Conservation (phyloP, 768 basidiomycete species). For the Tulasnella sp. region DNA sequence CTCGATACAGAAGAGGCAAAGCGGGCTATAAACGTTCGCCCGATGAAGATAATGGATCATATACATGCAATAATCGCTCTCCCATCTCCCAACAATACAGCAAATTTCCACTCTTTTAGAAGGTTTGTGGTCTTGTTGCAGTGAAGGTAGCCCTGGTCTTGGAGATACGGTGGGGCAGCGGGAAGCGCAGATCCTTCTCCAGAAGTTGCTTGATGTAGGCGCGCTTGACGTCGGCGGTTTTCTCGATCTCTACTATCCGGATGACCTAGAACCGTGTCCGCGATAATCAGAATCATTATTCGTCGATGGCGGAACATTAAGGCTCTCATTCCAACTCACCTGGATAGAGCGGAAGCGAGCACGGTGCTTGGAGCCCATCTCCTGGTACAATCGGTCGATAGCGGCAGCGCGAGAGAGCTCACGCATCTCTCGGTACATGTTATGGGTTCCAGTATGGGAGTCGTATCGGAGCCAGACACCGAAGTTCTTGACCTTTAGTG, state of each 20-base stretch:
- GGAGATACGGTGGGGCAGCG: conserved; percentile 85
- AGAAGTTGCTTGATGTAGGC: conserved; percentile 98
- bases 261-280: conserved; percentile 69
- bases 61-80: conserved; percentile 4
- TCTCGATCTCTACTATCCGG: conserved; percentile 94
- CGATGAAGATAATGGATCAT: background rate
- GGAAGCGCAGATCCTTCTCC: conserved; percentile 91
- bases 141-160: conserved; percentile 82
- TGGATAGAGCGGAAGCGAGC: conserved; percentile 99
- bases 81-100: conserved; percentile 2
- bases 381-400: conserved; percentile 96
- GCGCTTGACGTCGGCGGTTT: conserved; percentile 87
- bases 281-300: background rate
- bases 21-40: no score
- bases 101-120: conserved; percentile 46
- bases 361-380: conserved; percentile 99
- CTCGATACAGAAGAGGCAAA: background rate
- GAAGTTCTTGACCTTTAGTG: conserved; percentile 99
- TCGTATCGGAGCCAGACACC: conserved; percentile 99
- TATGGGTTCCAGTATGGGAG: conserved; percentile 99
- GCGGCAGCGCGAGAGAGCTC: conserved; percentile 93
- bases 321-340: conserved; percentile 54
- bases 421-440: conserved; percentile 98
- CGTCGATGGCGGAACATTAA: background rate
- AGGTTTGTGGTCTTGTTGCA: conserved; percentile 75